These are phyloP conservation scores for Rhodotorula sp. DNA, from an alignment of 1,284 basidiomycete genomes.

Conservation along the genomic window DNA sequence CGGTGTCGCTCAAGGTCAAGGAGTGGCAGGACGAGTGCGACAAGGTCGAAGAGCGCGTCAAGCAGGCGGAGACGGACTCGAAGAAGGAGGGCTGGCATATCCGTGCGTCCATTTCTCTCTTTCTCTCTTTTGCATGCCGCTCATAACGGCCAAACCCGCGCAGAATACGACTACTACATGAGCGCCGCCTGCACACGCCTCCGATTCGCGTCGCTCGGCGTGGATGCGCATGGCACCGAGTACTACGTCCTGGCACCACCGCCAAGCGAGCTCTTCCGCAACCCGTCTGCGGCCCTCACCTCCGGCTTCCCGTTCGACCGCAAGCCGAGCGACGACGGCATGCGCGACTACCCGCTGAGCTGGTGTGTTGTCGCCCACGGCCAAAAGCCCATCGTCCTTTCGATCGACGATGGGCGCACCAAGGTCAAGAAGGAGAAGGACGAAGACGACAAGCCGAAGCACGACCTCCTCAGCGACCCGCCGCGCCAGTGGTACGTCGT, in stretches of 20 bases:
- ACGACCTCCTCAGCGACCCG: not conserved
- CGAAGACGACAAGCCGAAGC: not conserved
- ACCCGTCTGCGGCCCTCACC: not conserved
- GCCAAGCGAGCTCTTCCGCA: slow-evolving; percentile 2
- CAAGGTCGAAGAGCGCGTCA: slow-evolving; percentile 7
- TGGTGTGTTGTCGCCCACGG: slow-evolving; percentile 17
- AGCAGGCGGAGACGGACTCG: slow-evolving; percentile 1
- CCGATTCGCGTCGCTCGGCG: slow-evolving; percentile 11
- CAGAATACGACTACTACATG: slow-evolving; percentile 22
- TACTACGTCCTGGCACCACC: slow-evolving; percentile 24
- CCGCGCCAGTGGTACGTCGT: slow-evolving; percentile 18
- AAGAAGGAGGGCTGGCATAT: slow-evolving; percentile 4
- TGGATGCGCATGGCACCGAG: slow-evolving; percentile 7
- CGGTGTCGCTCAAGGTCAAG: slow-evolving; percentile 12
- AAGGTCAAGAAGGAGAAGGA: not conserved
- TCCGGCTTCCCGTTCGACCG: slow-evolving; percentile 20
- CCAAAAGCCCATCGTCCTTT: not conserved
- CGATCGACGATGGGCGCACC: not conserved
- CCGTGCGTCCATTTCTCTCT: slow-evolving; percentile 4
- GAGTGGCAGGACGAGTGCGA: slow-evolving; percentile 16
- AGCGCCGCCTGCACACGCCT: not conserved
- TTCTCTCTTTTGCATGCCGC: not conserved
- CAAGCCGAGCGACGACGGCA: slow-evolving; percentile 6
- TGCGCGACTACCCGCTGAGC: slow-evolving; percentile 18
- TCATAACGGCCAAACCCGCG: no score